These are phyloP conservation scores for Zasmidium cellare DNA, from an alignment of 2,329 filamentous ascomycete species.

Conservation along the genomic window DNA sequence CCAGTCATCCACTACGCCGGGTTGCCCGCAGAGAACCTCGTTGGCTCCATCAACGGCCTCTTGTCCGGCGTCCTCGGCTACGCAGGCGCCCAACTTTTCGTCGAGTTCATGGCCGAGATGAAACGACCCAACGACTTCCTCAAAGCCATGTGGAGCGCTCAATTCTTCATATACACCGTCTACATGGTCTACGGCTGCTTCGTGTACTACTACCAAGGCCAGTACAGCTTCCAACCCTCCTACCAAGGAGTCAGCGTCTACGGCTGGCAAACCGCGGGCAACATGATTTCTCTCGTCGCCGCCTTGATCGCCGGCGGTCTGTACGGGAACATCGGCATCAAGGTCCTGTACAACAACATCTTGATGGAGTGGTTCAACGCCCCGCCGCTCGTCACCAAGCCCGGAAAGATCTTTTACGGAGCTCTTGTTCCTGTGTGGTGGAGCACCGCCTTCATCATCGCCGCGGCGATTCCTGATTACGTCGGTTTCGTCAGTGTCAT, in stretches of 20 bases:
- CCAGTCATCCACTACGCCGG: constrained; percentile 18
- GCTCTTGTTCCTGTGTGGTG: constrained; percentile 58
- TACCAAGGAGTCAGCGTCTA: constrained; percentile 45
- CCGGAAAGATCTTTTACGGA: constrained; percentile 55
- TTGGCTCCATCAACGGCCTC: constrained; percentile 26
- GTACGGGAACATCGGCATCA: constrained; percentile 47
- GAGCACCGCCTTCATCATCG: constrained; percentile 57
- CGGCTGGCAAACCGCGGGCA: constrained; percentile 41
- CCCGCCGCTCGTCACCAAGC: constrained; percentile 50
- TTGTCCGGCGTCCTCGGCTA: constrained; percentile 40
- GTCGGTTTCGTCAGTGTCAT: constrained; percentile 45
- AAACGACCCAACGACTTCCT: constrained; percentile 50
- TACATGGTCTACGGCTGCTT: constrained; percentile 50
- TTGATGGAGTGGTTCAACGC: constrained; percentile 53
- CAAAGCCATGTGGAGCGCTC: constrained; percentile 48
- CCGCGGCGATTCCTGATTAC: constrained; percentile 54
- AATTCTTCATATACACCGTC: constrained; percentile 50
- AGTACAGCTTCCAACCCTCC: constrained; percentile 45
- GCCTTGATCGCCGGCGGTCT: constrained; percentile 42
- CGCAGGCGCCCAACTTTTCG: constrained; percentile 59
- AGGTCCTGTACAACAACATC: constrained; percentile 57
- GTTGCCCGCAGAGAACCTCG: constrained; percentile 15
- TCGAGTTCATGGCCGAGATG: constrained; percentile 60
- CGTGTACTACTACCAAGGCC: constrained; percentile 50
- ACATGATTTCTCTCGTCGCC: constrained; percentile 42